phyloP scores from a whole-genome alignment of 2,329 filamentous ascomycete species.

The Botryotinia narcissicola region DNA sequence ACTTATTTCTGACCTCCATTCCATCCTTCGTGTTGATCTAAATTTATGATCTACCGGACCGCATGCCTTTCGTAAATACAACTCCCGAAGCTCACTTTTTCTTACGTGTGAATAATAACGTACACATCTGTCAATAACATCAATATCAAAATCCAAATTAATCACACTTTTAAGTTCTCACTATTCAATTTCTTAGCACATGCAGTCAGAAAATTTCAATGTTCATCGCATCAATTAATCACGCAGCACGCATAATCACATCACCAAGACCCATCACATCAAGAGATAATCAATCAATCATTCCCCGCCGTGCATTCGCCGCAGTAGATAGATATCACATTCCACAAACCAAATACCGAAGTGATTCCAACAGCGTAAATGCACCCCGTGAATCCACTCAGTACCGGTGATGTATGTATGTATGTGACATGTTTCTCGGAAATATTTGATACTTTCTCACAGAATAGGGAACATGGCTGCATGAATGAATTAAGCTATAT shows the following conservation, averaged over 20 bases:
- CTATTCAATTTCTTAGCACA: background rate
- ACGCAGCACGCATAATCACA: background rate
- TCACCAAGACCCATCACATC: background rate
- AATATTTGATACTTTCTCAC: background rate
- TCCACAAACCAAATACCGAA: background rate
- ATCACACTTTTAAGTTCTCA: background rate
- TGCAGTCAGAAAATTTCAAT: background rate
- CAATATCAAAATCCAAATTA: background rate
- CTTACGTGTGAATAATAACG: background rate
- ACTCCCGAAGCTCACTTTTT: background rate
- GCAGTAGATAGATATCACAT: background rate
- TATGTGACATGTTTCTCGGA: background rate
- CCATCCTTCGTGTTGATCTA: background rate
- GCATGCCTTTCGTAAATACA: background rate
- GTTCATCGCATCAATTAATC: background rate
- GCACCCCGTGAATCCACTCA: slow-evolving; percentile 2
- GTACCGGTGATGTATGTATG: background rate
- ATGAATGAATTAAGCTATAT: background rate
- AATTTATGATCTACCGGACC: background rate
- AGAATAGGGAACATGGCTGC: background rate
- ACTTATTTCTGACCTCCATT: background rate
- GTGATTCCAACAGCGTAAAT: background rate
- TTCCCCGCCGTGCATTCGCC: background rate
- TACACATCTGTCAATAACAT: background rate
- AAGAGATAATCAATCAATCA: background rate